Base-by-base conservation (phyloP, 2,329 filamentous ascomycete species). In the Coniochaeta ligniaria region DNA sequence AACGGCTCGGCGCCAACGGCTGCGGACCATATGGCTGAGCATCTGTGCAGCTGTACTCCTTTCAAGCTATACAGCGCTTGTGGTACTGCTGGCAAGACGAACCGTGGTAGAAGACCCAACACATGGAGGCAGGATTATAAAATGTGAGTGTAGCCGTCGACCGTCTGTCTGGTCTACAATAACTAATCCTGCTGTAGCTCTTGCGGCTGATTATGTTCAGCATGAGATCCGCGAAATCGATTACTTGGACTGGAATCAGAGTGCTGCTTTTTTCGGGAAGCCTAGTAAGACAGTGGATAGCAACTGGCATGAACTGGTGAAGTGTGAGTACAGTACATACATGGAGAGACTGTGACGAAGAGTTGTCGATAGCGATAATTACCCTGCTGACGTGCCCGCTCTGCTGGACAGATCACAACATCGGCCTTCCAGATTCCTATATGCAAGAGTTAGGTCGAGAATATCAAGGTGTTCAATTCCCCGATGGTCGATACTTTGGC, bases 401-500 rank as follows among this genome's bases (percentile, higher is more conserved):
- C 11, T 52, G 24, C 38, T n/a, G 7, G 22, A n/a, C 6, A 58
- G 57, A 58, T 20, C 57, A 58, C 22, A 58, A 60, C 26, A 57
- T 60, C 6, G 59, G 59, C 2, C n/a, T 60, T 14, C 35, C 50
- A n/a, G 41, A 57, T 24, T 60, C 59, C 2, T 60, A 38, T 24
- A 57, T 60, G 33, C 14, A 47, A 22, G 24, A 57, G 20, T 11
- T 60, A 41, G 50, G 50, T 8, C 50, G 59, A 20, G 22, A 31
- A 1, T 26, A 60, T 17, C 47, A 60, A 36, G 36, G 31, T 12
- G 59, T 60, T 11, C 22, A 28, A 20, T 60, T 60, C 22, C 59
- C 59, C 22, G 59, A 60, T n/a, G 59, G 59, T 20, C 47, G 59
- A 33, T 60, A 60, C 17, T 60, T 43, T 45, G 59, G 59, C 8